These are phyloP conservation scores for Golubevia pallescens DNA, from an alignment of 1,284 basidiomycete genomes.

Conservation along the genomic window DNA sequence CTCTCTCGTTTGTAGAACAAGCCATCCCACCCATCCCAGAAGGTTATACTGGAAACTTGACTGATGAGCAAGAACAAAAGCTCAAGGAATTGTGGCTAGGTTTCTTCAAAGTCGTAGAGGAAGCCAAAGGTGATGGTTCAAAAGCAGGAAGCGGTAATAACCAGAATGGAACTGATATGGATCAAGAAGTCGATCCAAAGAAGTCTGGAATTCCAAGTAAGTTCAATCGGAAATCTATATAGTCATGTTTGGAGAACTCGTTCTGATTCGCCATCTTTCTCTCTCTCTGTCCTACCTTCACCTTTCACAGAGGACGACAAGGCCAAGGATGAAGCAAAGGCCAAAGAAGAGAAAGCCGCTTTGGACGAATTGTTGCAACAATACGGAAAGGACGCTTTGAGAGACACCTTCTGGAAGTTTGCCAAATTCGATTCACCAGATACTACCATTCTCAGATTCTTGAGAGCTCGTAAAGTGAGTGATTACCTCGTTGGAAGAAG, in stretches of 20 bases:
- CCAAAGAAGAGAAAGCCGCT: slow-evolving; percentile 49
- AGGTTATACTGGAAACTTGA: slow-evolving; percentile 38
- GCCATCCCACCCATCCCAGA: background rate
- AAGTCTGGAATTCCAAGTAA: slow-evolving; percentile 33
- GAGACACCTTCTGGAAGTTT: slow-evolving; percentile 52
- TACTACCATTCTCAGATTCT: slow-evolving; percentile 54
- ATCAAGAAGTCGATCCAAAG: slow-evolving; percentile 14
- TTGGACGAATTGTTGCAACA: slow-evolving; percentile 44
- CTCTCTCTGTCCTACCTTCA: background rate
- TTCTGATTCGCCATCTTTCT: background rate
- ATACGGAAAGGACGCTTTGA: slow-evolving; percentile 48
- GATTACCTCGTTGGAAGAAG: background rate
- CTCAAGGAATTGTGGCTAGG: slow-evolving; percentile 50
- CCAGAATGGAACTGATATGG: background rate
- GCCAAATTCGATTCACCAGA: slow-evolving; percentile 54
- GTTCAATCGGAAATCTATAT: too few species aligned
- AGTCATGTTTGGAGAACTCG: background rate
- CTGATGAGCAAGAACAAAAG: slow-evolving; percentile 41
- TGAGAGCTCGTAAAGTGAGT: slow-evolving; percentile 48
- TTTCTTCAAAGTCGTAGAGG: slow-evolving; percentile 32
- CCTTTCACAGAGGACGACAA: slow-evolving; percentile 32
- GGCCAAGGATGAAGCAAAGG: slow-evolving; percentile 50
- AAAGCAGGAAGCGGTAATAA: slow-evolving; percentile 14
- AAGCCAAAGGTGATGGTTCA: slow-evolving; percentile 28
- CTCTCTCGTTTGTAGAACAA: too few species aligned